Conservation (phyloP, 2,329 filamentous ascomycete species). For the Blastomyces emzantsi region DNA sequence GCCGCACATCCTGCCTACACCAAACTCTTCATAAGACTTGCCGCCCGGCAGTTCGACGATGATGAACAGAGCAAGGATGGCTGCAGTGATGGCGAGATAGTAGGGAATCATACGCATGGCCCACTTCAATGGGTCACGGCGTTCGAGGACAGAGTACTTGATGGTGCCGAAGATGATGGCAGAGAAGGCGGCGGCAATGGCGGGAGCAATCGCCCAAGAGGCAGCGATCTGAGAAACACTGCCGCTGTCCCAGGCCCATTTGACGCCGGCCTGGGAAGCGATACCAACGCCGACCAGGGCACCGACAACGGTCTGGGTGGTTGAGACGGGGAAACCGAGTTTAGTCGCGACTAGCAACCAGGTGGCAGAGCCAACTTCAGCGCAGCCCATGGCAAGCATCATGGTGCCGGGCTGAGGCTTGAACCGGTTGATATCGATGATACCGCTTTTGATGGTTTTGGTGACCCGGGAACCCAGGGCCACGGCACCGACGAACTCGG, state of each 20-base stretch:
- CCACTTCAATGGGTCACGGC: slow-evolving; percentile 42
- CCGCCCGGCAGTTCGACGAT: slow-evolving; percentile 40
- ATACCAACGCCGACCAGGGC: slow-evolving; percentile 28
- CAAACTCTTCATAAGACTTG: slow-evolving; percentile 24
- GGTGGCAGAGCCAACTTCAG: slow-evolving; percentile 28
- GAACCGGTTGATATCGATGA: slow-evolving; percentile 35
- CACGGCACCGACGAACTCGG: slow-evolving; percentile 47
- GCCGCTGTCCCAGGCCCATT: slow-evolving; percentile 38
- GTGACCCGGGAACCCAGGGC: slow-evolving; percentile 42
- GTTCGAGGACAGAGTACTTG: slow-evolving; percentile 44
- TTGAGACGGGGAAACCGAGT: slow-evolving; percentile 35
- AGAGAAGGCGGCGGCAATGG: slow-evolving; percentile 40
- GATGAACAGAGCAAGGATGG: slow-evolving; percentile 50
- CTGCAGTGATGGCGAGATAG: slow-evolving; percentile 43
- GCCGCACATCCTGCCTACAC: slow-evolving; percentile 22
- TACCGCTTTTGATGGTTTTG: slow-evolving; percentile 37
- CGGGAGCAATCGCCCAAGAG: slow-evolving; percentile 43
- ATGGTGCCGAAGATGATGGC: slow-evolving; percentile 43
- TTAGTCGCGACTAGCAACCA: slow-evolving; percentile 32
- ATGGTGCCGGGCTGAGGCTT: slow-evolving; percentile 27
- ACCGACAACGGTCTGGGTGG: slow-evolving; percentile 35
- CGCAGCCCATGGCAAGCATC: slow-evolving; percentile 34
- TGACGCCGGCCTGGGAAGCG: slow-evolving; percentile 27
- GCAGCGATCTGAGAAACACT: slow-evolving; percentile 42
- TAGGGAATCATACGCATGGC: slow-evolving; percentile 42